A percentile compares a stretch with the other conserved stretches of the same genome.
Evolutionary conservation across 2,329 filamentous ascomycete species (phyloP).

Genomic region (Botrytis byssoidea): DNA sequence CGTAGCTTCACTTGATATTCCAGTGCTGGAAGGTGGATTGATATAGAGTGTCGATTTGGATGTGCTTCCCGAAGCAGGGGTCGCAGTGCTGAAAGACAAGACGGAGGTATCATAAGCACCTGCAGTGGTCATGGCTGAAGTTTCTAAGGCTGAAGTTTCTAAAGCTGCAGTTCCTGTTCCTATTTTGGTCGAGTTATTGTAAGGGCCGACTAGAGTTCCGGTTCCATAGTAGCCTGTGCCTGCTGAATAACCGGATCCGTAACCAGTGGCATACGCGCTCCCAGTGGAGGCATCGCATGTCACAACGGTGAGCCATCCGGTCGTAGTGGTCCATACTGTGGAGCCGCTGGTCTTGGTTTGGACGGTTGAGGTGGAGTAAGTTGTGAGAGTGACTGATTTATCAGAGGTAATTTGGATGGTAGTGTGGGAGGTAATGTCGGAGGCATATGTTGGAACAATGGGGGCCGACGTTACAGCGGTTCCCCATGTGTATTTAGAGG

Average conservation of each 20-base stretch:
- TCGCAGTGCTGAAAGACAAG: not conserved
- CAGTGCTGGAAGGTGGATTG: not conserved
- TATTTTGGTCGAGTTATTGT: not conserved
- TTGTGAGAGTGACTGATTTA: not conserved
- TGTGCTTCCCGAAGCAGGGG: not conserved
- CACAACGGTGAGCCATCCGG: constrained; percentile 4
- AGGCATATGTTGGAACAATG: not conserved
- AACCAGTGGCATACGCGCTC: not conserved
- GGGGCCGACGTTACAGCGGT: not conserved
- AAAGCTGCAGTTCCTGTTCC: not conserved
- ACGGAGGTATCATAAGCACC: not conserved
- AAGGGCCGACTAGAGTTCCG: not conserved
- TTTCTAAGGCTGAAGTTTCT: not conserved
- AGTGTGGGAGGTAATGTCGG: not conserved
- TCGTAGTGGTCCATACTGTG: constrained; percentile 12
- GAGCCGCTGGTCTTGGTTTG: not conserved
- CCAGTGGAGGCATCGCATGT: not conserved
- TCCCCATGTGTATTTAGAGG: constrained; percentile 3
- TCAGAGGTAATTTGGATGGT: not conserved
- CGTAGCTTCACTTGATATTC: not conserved
- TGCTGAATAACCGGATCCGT: not conserved
- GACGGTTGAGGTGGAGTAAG: not conserved
- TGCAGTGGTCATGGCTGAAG: not conserved
- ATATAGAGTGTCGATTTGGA: not conserved
- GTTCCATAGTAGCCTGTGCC: not conserved